Percentiles rank a stretch among this genome's conserved stretches.
phyloP scores from a whole-genome alignment of 148 eudicot genomes.

The Silene latifolia region DNA sequence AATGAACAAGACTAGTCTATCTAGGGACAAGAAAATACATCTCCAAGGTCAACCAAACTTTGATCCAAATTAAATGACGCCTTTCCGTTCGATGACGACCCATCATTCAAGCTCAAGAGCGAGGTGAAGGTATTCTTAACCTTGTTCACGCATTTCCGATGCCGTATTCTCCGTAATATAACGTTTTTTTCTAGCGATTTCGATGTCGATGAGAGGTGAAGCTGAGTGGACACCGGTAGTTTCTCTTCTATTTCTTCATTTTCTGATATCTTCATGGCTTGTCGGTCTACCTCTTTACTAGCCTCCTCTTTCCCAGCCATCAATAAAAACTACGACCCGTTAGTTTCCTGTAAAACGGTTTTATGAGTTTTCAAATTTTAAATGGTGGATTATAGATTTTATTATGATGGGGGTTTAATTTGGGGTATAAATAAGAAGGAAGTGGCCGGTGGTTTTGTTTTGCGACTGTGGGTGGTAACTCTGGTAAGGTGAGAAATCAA shows the following conservation, averaged over 20 bases:
- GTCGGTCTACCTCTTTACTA: neutral
- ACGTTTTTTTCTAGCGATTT: conserved; percentile 26
- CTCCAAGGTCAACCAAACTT: conserved; percentile 28
- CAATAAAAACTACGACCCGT: too few species aligned
- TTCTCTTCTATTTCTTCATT: neutral
- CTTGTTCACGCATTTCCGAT: conserved; percentile 27
- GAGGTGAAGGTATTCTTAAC: conserved; percentile 27
- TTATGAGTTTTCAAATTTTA: too few species aligned
- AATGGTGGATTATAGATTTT: too few species aligned
- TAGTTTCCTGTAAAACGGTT: too few species aligned
- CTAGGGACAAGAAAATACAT: conserved; percentile 28
- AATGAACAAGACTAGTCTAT: too few species aligned
- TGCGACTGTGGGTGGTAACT: conserved; percentile 19
- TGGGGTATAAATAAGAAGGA: neutral
- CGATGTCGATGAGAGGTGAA: conserved; percentile 8
- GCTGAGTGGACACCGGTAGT: conserved; percentile 15
- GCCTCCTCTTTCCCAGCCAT: conserved; percentile 15
- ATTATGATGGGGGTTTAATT: neutral
- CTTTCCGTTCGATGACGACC: neutral
- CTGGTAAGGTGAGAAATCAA: neutral
- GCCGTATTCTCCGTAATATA: conserved; percentile 20
- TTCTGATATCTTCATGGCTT: neutral
- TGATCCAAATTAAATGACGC: conserved; percentile 17
- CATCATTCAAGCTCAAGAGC: conserved; percentile 21
- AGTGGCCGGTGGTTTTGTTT: conserved; percentile 22